These are phyloP conservation scores for Adansonia madagascariensis DNA, from an alignment of 441 rosid genomes.

Conservation along the genomic window DNA sequence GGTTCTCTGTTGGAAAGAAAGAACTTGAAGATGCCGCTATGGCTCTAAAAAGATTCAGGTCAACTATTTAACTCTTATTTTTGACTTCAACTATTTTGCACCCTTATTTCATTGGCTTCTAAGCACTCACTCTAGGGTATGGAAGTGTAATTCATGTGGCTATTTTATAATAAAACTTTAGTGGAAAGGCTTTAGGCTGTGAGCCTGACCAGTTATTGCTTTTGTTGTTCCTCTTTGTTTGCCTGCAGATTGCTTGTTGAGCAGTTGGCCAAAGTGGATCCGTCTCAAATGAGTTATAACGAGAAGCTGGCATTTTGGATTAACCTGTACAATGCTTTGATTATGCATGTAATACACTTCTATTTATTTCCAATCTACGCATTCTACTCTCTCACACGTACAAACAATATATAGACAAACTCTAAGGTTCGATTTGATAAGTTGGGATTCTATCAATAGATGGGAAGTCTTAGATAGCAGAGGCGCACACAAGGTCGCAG, in stretches of 20 bases:
- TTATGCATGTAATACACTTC: constrained; percentile 63
- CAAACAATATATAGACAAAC: neutral
- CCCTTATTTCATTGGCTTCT: constrained; percentile 8
- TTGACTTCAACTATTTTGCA: neutral
- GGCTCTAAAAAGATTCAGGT: constrained; percentile 75
- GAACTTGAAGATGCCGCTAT: constrained; percentile 67
- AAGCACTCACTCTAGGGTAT: neutral
- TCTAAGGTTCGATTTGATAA: neutral
- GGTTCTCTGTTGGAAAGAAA: constrained; percentile 68
- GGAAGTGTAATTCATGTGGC: neutral
- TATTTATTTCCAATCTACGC: constrained; percentile 12
- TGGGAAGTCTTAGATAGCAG: constrained; percentile 1
- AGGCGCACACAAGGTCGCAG: neutral
- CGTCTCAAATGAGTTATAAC: constrained; percentile 46
- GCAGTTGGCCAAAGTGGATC: constrained; percentile 60
- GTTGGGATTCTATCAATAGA: neutral
- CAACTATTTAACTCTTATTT: constrained; percentile 14
- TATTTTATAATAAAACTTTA: neutral
- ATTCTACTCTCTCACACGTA: neutral
- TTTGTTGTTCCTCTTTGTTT: constrained; percentile 22
- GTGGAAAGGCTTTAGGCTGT: neutral
- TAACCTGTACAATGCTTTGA: constrained; percentile 72
- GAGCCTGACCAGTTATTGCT: constrained; percentile 15
- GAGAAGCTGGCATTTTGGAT: constrained; percentile 83
- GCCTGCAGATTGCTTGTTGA: constrained; percentile 61